These are phyloP conservation scores for Debaryomycetaceae sp. DNA, from an alignment of 1,139 yeast genomes.

Conservation along the genomic window DNA sequence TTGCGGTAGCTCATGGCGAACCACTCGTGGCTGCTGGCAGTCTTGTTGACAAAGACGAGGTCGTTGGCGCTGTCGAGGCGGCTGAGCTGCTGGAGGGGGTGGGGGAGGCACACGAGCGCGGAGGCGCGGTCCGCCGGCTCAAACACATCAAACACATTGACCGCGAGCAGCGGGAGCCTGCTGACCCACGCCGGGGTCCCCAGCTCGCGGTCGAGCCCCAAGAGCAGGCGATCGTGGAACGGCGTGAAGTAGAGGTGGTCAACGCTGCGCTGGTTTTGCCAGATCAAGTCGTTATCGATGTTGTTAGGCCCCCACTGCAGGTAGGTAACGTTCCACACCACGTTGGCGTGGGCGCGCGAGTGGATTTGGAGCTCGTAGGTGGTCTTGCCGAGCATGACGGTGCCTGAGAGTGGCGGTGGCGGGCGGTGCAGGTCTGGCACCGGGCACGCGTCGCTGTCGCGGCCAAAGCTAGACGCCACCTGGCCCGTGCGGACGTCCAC, in stretches of 20 bases:
- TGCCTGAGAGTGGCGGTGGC: constrained; percentile 10
- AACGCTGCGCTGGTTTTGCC: constrained; percentile 45
- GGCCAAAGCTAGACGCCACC: constrained; percentile 68
- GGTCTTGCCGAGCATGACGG: constrained; percentile 49
- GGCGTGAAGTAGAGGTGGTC: constrained; percentile 84
- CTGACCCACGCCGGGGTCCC: constrained; percentile 81
- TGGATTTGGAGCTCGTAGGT: constrained; percentile 41
- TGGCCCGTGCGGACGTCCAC: constrained; percentile 76
- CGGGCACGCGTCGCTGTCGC: constrained; percentile 28
- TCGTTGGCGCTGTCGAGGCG: constrained; percentile 28
- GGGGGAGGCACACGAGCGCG: constrained; percentile 54
- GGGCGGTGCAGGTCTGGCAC: constrained; percentile 16
- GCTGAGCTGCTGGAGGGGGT: constrained; percentile 50
- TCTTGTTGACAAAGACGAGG: constrained; percentile 59
- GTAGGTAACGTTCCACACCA: constrained; percentile 83
- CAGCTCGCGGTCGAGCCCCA: constrained; percentile 60
- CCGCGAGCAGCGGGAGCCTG: constrained; percentile 60
- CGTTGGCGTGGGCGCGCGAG: constrained; percentile 54
- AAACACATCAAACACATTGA: constrained; percentile 70
- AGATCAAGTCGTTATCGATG: constrained; percentile 64
- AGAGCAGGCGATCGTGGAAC: constrained; percentile 66
- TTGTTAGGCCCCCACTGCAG: constrained; percentile 93
- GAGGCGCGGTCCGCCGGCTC: constrained; percentile 14
- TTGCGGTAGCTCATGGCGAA: constrained; percentile 76
- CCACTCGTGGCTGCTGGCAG: constrained; percentile 60